phyloP scores from a whole-genome alignment of 2,329 filamentous ascomycete genomes.

The Lasiodiplodia hormozganensis region DNA sequence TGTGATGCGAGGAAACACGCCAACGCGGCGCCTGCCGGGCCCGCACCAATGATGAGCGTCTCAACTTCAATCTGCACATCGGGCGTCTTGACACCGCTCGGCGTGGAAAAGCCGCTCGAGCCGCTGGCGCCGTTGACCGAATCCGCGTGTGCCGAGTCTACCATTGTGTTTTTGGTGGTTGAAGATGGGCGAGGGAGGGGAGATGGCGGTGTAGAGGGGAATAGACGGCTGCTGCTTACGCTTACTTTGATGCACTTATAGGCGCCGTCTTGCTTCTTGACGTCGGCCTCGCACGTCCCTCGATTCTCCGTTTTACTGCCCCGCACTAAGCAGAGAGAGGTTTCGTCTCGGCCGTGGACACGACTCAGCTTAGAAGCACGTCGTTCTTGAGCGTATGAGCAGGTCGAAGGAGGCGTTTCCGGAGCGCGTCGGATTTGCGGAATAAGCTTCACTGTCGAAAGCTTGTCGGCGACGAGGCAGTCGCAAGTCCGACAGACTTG shows the following conservation, averaged over 20 bases:
- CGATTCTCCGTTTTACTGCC: not conserved
- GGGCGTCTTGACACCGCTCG: not conserved
- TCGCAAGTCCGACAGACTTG: not conserved
- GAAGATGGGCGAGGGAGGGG: too few relatives aligned
- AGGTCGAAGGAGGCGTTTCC: slow-evolving; percentile 1
- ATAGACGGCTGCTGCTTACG: not conserved
- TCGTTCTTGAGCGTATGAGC: slow-evolving; percentile 2
- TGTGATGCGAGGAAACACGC: slow-evolving; percentile 61
- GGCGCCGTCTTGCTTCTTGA: not conserved
- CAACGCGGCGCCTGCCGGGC: slow-evolving; percentile 62
- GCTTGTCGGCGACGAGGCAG: not conserved
- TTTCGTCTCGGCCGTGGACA: not conserved
- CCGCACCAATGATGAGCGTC: slow-evolving; percentile 59
- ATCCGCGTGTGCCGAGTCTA: not conserved
- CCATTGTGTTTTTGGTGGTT: not conserved
- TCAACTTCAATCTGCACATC: slow-evolving; percentile 48
- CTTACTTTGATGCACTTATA: not conserved
- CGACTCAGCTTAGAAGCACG: slow-evolving; percentile 8
- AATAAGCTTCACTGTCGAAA: not conserved
- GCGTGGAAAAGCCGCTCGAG: not conserved
- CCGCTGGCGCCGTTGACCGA: not conserved
- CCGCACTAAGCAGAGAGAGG: slow-evolving; percentile 4
- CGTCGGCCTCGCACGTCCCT: not conserved
- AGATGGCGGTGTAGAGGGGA: not conserved
- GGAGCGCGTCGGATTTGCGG: not conserved